These are phyloP conservation scores for Volvox carteri DNA, from an alignment of 163 green algal species.

Conservation along the genomic window DNA sequence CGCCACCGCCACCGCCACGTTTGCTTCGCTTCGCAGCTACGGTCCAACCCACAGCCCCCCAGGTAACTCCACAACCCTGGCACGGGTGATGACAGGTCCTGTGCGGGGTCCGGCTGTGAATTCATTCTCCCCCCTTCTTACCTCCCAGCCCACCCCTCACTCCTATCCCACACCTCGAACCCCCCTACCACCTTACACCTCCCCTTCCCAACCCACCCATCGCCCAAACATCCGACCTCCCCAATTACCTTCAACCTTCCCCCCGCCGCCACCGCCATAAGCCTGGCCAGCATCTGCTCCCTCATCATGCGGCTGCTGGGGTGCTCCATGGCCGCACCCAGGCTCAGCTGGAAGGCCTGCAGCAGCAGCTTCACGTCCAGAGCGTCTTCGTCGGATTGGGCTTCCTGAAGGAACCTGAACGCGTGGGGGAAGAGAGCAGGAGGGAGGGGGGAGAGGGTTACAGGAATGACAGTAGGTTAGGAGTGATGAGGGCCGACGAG, in stretches of 20 bases:
- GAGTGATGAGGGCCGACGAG: not conserved
- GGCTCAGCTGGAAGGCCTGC: slow-evolving; percentile 87
- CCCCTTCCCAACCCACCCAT: too few relatives aligned
- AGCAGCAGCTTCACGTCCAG: slow-evolving; percentile 85
- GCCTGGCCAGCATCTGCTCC: slow-evolving; percentile 82
- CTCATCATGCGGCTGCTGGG: slow-evolving; percentile 78
- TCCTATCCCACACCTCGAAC: too few relatives aligned
- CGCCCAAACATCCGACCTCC: too few relatives aligned
- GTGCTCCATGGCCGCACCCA: slow-evolving; percentile 78
- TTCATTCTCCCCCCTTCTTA: too few relatives aligned
- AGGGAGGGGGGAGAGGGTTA: not conserved
- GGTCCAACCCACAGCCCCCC: too few relatives aligned
- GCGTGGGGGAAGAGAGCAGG: slow-evolving; percentile 37
- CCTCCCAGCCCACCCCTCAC: too few relatives aligned
- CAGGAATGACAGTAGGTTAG: not conserved
- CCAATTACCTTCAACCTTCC: slow-evolving; percentile 10
- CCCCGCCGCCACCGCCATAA: slow-evolving; percentile 74
- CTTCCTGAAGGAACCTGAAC: slow-evolving; percentile 80
- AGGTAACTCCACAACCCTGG: too few relatives aligned
- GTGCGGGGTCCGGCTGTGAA: too few relatives aligned
- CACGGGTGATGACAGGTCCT: too few relatives aligned
- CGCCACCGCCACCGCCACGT: too few relatives aligned
- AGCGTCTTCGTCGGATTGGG: slow-evolving; percentile 36
- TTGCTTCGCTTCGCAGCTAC: too few relatives aligned
- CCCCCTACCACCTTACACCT: too few relatives aligned